These are phyloP conservation scores for Penicillium sp. DNA, from an alignment of 2,329 filamentous ascomycete species.

Conservation along the genomic window DNA sequence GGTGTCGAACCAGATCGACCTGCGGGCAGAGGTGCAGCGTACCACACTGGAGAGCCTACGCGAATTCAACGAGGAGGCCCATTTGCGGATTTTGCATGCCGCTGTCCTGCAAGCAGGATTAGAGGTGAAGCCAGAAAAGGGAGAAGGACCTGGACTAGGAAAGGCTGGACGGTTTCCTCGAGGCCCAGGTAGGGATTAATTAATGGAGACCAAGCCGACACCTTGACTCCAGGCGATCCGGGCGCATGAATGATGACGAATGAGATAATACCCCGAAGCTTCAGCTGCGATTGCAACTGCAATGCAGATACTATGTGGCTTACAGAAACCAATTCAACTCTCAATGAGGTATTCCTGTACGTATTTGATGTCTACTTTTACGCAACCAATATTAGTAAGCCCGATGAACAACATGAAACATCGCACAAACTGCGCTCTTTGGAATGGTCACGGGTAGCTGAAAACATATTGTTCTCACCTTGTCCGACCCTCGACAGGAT, in stretches of 20 bases:
- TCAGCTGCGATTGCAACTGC: background rate
- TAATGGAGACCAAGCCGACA: background rate
- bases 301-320: slow-evolving; percentile 3
- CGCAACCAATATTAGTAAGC: background rate
- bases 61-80: slow-evolving; percentile 70
- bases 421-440: background rate
- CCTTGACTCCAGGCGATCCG: background rate
- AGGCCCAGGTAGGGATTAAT: background rate
- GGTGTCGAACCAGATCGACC: slow-evolving; percentile 65
- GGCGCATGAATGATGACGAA: slow-evolving; percentile 14
- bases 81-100: slow-evolving; percentile 73
- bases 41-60: slow-evolving; percentile 66
- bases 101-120: slow-evolving; percentile 73
- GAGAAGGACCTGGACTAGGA: slow-evolving; percentile 5
- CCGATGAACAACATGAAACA: background rate
- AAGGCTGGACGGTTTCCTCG: background rate
- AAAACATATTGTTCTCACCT: background rate
- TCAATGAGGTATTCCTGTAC: background rate
- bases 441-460: background rate
- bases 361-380: background rate
- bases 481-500: slow-evolving; percentile 7
- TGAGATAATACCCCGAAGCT: slow-evolving; percentile 23
- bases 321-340: slow-evolving; percentile 1
- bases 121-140: slow-evolving; percentile 55
- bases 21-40: slow-evolving; percentile 67